Base-by-base conservation (phyloP, 352 stramenopile genomes). In the Pythium scleroteichum region DNA sequence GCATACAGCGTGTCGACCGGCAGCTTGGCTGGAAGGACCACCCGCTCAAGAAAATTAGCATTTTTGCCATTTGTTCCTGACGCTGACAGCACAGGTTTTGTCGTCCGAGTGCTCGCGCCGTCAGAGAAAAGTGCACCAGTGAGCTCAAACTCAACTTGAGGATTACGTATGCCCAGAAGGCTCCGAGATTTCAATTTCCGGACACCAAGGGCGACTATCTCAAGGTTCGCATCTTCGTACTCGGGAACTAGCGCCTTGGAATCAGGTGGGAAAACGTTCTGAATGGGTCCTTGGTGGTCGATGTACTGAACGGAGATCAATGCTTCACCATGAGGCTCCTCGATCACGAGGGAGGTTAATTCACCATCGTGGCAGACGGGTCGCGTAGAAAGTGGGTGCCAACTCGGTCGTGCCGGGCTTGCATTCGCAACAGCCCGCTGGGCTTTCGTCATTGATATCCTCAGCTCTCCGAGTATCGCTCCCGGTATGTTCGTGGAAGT, bases 131-230 rank as follows among this genome's bases (percentile, higher is more conserved):
- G 62, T 0, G 62, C 80, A 0, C 82, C 84, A 0, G 79, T 70
- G 9, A 93, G 72, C 48, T 90, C 84, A 53, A 89, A 89, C 62
- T 93, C 84, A 8, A 91, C 42, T 22, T 79, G 61, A 19, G 82
- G 79, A 33, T 76, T 78, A 16, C 82, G 81, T 19, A 93, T 61
- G 3, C 83, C 78, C 4, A 90, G 29, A 1, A 81, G 50, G 14
- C 63, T 80, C 3, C 81, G 59, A 0, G 80, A 72, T 56, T 93
- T 93, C 1, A 93, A 48, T 33, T 80, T 74, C 0, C 84, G 75
- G 2, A 93, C 68, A n/a, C 84, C 84, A 0, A 93, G 59, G 2
- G 82, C 84, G 1, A 85, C 70, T 41, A 93, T 82, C 33, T 92
- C 79, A 4, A 93, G 49, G 29, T 64, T 79, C 14, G 82, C 76